Base-by-base conservation (phyloP, 2,329 filamentous ascomycete genomes). In the Colletotrichum sp. region DNA sequence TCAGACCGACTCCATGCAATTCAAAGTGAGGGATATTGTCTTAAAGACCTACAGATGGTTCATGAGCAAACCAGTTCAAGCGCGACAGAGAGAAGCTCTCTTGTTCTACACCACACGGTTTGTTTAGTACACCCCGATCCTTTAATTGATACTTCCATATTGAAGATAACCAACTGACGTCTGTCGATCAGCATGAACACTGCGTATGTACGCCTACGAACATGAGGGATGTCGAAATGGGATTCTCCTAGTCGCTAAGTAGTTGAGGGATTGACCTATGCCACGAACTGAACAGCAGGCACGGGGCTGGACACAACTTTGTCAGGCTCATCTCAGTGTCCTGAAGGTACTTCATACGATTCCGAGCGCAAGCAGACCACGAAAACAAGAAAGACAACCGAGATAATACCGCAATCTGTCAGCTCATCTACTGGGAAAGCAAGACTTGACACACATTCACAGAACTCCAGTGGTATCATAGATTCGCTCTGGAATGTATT, bases 381-480 rank as follows among this genome's bases (percentile, higher is more conserved):
- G n/a, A 52, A 52, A 22, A 13, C 1, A 22, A 22, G 6, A 5
- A 13, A 12, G n/a, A 52, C n/a, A 10, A 48, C 6, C 4, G 44
- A 2, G 6, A 52, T 1, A 22, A 24, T 2, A 8, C 2, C 44
- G 12, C 8, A 22, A 2, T 24, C 6, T 22, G 6, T 22, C 5
- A 13, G n/a, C 44, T 52, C n/a, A 52, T 48, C 18, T 2, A 12
- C 9, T 48, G 18, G 39, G 18, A n/a, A n/a, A n/a, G 18, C 18
- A 52, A 48, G n/a, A 24, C 44, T 52, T 3, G 12, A 52, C 2
- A 52, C 2, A 24, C n/a, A 52, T 13, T 2, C 18, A 48, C n/a
- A 3, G n/a, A 13, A 48, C n/a, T 48, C 10, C 6, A 22, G 18
- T 48, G n/a, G 44, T 13, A 52, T 52, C n/a, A 52, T 22, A 13